These are phyloP conservation scores for Teratosphaeria pseudoeucalypti DNA, from an alignment of 2,329 filamentous ascomycete genomes.

Conservation along the genomic window DNA sequence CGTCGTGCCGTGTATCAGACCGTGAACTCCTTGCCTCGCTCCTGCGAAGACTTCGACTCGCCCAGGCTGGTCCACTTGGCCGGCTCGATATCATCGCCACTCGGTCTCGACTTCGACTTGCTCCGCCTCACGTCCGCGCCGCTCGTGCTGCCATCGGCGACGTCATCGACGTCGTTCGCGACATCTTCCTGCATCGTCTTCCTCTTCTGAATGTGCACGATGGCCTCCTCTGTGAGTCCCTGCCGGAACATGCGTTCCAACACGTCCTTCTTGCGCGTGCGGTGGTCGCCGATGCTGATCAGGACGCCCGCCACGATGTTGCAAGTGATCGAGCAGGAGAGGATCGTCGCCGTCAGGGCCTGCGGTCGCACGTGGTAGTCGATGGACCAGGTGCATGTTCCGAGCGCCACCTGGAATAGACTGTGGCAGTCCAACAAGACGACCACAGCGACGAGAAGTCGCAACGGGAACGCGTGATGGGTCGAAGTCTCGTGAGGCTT, in stretches of 20 bases:
- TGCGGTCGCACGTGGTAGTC: slow-evolving; percentile 57
- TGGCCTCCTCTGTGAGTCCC: slow-evolving; percentile 58
- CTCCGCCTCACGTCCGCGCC: not conserved
- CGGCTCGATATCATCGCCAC: not conserved
- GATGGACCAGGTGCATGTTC: slow-evolving; percentile 69
- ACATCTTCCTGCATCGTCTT: slow-evolving; percentile 3
- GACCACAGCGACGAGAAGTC: slow-evolving; percentile 66
- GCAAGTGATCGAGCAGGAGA: slow-evolving; percentile 65
- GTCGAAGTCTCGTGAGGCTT: slow-evolving; percentile 79
- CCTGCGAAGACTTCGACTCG: not conserved
- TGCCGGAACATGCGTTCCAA: slow-evolving; percentile 67
- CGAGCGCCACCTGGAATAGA: slow-evolving; percentile 68
- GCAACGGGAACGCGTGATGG: slow-evolving; percentile 67
- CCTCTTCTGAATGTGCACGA: slow-evolving; percentile 35
- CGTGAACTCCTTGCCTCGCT: not conserved
- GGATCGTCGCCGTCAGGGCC: slow-evolving; percentile 69
- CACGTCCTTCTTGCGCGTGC: slow-evolving; percentile 77
- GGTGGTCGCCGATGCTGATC: slow-evolving; percentile 65
- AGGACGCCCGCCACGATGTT: slow-evolving; percentile 69
- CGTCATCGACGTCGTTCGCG: not conserved
- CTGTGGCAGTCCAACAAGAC: slow-evolving; percentile 70
- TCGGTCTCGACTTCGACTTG: not conserved
- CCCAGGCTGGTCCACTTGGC: not conserved
- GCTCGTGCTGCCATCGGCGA: not conserved
- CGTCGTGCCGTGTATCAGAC: not conserved